phyloP scores from a whole-genome alignment of 2,329 filamentous ascomycete species.

The Xylogone sp. region DNA sequence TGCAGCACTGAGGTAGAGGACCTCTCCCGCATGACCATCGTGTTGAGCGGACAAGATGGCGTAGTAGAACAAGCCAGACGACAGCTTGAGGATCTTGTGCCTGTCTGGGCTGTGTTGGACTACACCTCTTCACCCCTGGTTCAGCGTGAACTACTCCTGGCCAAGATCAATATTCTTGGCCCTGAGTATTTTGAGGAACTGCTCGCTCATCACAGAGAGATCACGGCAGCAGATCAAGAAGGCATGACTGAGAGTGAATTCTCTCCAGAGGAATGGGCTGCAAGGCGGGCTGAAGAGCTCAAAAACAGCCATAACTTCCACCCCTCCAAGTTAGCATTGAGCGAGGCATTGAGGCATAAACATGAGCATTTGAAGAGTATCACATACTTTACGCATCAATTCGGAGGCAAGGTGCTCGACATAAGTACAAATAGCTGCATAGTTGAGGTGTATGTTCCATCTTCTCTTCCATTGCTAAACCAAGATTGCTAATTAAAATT shows the following conservation, averaged over 20 bases:
- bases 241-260: conserved; percentile 19
- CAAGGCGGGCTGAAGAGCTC: conserved; percentile 21
- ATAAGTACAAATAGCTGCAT: conserved; percentile 99
- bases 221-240: conserved; percentile 47
- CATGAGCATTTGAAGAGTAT: conserved; percentile 96
- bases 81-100: conserved; percentile 93
- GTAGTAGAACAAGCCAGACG: conserved; percentile 95
- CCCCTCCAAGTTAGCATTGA: conserved; percentile 78
- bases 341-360: conserved; percentile 91
- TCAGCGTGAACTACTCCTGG: conserved; percentile 89
- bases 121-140: conserved; percentile 92
- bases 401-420: conserved; percentile 94
- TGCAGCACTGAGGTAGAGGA: conserved; percentile 98
- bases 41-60: conserved; percentile 91
- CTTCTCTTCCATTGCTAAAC: conserved; percentile 1
- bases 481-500: conserved; percentile 11
- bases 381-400: conserved; percentile 95
- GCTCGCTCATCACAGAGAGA: conserved; percentile 91
- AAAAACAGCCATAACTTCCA: conserved; percentile 65
- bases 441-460: conserved; percentile 77
- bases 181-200: conserved; percentile 99
- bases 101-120: conserved; percentile 96
- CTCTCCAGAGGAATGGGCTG: conserved; percentile 40
- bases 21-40: conserved; percentile 97
- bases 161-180: conserved; percentile 94